Evolutionary conservation across 192 early-diverging fungal species (phyloP).

Genomic region (Umbelopsis vinacea): DNA sequence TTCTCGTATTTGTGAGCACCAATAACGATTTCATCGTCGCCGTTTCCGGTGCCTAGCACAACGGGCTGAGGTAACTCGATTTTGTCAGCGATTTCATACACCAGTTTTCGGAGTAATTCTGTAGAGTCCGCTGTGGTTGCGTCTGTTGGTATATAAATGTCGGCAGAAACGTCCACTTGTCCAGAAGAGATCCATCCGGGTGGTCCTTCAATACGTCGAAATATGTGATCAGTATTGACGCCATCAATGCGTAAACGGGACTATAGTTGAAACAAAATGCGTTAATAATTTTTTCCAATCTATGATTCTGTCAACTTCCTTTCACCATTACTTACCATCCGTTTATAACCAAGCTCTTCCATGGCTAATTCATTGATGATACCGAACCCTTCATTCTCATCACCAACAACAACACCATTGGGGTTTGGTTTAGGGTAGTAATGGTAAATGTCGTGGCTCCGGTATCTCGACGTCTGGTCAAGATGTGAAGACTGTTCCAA

Average conservation of each 20-base stretch:
- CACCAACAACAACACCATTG: constrained; percentile 44
- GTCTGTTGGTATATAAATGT: constrained; percentile 66
- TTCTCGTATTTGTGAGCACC: constrained; percentile 27
- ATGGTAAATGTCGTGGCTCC: constrained; percentile 46
- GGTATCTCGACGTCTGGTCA: constrained; percentile 25
- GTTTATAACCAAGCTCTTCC: constrained; percentile 41
- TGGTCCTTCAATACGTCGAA: constrained; percentile 83
- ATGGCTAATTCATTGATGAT: constrained; percentile 41
- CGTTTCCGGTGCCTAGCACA: constrained; percentile 49
- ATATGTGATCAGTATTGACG: constrained; percentile 90
- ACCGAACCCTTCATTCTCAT: constrained; percentile 33
- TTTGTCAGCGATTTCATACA: constrained; percentile 72
- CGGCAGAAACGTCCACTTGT: constrained; percentile 78
- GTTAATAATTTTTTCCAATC: neutral
- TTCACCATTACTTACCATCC: constrained; percentile 40
- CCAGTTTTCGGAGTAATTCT: constrained; percentile 62
- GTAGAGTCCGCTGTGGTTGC: constrained; percentile 43
- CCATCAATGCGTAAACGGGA: constrained; percentile 85
- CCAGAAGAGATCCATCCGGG: constrained; percentile 94
- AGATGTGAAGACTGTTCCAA: constrained; percentile 39
- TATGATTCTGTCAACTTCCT: neutral
- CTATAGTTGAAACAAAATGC: constrained; percentile 23
- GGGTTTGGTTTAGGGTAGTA: constrained; percentile 35
- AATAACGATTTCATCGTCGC: constrained; percentile 53
- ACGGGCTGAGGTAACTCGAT: constrained; percentile 62